A percentile compares a stretch with the other conserved stretches of the same genome.
These are phyloP conservation scores for Magnusiomyces suaveolens DNA, from an alignment of 1,139 yeast species.

Conservation along the genomic window DNA sequence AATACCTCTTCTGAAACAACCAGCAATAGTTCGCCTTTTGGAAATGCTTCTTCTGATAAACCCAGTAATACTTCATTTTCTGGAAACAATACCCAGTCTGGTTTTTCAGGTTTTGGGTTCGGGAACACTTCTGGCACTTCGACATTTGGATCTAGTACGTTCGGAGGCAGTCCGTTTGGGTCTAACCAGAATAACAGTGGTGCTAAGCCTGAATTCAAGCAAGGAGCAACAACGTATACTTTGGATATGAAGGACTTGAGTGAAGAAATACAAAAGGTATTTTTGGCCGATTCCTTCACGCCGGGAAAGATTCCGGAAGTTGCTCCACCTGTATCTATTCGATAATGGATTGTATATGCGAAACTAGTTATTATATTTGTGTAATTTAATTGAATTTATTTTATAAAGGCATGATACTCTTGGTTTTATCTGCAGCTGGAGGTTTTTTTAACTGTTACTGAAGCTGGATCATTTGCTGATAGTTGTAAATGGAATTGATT, in stretches of 20 bases:
- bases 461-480: no score
- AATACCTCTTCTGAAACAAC: no score
- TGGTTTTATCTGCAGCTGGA: no score
- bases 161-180: not conserved
- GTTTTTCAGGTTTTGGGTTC: slow-evolving; percentile 4
- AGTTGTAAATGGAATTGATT: no score
- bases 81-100: not conserved
- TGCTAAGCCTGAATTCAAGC: slow-evolving; percentile 20
- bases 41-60: no score
- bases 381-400: no score
- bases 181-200: not conserved
- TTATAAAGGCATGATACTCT: no score
- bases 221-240: slow-evolving; percentile 32
- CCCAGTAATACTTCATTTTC: no score
- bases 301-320: slow-evolving; percentile 70
- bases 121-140: slow-evolving; percentile 7
- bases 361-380: no score
- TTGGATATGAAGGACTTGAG: slow-evolving; percentile 36
- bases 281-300: slow-evolving; percentile 42
- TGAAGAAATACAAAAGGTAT: slow-evolving; percentile 40
- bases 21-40: no score
- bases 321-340: slow-evolving; percentile 56
- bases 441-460: no score
- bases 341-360: slow-evolving; percentile 25
- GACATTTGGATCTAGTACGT: not conserved